Evolutionary conservation across 2,329 filamentous ascomycete genomes (phyloP), one percentile per base, ranked within the genome.

Genomic region (Bipolaris sorokiniana): DNA sequence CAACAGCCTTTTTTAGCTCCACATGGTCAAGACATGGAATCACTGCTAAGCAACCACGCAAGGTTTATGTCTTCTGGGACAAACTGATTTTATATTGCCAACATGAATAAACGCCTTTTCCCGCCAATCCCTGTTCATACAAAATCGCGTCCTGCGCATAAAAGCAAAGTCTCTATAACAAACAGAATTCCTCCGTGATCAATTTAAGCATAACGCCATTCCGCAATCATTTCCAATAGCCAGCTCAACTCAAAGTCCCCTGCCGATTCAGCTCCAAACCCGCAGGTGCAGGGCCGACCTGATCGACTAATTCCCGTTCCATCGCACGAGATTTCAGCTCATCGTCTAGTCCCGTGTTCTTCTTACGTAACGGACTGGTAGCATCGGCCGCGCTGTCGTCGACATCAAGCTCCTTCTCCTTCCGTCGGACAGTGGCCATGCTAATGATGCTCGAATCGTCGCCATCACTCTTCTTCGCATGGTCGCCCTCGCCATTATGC

Each of bases 381-480:
- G 76, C 76, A 65, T 78, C 76, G 1, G 74, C 75, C 7, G 72
- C 73, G 18, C 75, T 76, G 49, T 78, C 76, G 51, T 78, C 76
- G 2, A 78, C 76, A 61, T 78, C 76, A 1, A 78, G 65, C 48
- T 72, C 70, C 46, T 73, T 76, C 42, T 74, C 68, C 28, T 72
- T 71, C 28, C 70, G 61, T 16, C 66, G 53, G 3, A 58, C 58
- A 7, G 54, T 59, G 11, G 63, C 62, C 42, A 66, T 61, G 38
- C 68, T 67, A 15, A 68, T 59, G 2, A 73, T 61, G 23, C 64
- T 69, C 3, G 65, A 61, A 28, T 71, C 69, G 26, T 74, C 69
- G 22, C 63, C 61, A 3, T 62, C 64, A 5, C 48, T 41, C n/a
- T 56, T 67, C 57, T 64, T 73, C 40, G 63, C 66, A 40, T 60